Evolutionary conservation across 176 grass and related monocot species (phyloP).

Genomic region (Zoysia japonica): DNA sequence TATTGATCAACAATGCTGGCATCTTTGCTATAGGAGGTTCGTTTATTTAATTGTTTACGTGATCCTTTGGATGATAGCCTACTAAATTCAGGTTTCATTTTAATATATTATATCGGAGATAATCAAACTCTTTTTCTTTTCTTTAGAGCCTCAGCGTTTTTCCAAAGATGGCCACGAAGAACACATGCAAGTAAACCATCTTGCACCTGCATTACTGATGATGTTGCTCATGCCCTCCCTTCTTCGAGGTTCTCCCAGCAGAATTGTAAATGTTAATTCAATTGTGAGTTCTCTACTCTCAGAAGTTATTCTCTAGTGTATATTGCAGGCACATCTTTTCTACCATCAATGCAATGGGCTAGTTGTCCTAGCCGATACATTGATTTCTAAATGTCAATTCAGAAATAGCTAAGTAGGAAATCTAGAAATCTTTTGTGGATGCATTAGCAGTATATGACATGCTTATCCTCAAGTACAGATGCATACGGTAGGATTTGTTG

Average conservation of each 20-base stretch:
- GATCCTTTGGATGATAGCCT: neutral
- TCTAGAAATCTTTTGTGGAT: neutral
- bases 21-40: slow-evolving; percentile 95
- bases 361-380: neutral
- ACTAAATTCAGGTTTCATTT: neutral
- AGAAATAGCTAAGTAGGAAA: neutral
- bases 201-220: slow-evolving; percentile 77
- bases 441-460: slow-evolving; percentile 14
- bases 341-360: neutral
- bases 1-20: slow-evolving; percentile 94
- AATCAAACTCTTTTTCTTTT: slow-evolving; percentile 4
- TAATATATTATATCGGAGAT: neutral
- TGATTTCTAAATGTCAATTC: neutral
- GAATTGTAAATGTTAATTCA: slow-evolving; percentile 96
- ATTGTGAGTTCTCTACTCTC: slow-evolving; percentile 60
- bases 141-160: slow-evolving; percentile 78
- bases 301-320: neutral
- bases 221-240: slow-evolving; percentile 97
- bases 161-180: slow-evolving; percentile 93
- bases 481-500: slow-evolving; percentile 78
- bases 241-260: slow-evolving; percentile 86
- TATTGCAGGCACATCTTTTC: neutral
- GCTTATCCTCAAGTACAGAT: slow-evolving; percentile 61
- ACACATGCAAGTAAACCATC: slow-evolving; percentile 99
- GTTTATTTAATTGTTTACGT: slow-evolving; percentile 16